A percentile compares a stretch with the other conserved stretches of the same genome.
Evolutionary conservation across 2,329 filamentous ascomycete genomes (phyloP).

Genomic region (Ophiosphaerella herpotricha): DNA sequence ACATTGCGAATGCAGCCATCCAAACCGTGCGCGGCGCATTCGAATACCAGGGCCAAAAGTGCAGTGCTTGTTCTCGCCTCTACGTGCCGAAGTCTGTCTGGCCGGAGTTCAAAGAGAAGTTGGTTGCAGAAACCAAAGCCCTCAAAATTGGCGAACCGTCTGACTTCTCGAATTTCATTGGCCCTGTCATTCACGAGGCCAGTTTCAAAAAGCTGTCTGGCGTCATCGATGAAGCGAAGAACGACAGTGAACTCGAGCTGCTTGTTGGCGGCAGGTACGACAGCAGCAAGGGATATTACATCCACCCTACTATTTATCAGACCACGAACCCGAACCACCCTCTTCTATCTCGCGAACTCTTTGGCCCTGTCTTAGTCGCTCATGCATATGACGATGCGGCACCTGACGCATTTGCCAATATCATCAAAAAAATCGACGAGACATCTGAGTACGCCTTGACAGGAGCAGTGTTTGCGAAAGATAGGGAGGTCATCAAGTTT

Average conservation of each 20-base stretch:
- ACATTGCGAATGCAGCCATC: constrained; percentile 76
- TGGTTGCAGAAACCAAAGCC: constrained; percentile 70
- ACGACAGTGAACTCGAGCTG: constrained; percentile 72
- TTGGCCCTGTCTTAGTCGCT: constrained; percentile 75
- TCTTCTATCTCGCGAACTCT: constrained; percentile 78
- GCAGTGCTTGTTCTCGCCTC: constrained; percentile 78
- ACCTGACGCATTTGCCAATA: constrained; percentile 61
- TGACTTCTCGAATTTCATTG: constrained; percentile 78
- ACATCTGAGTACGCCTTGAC: constrained; percentile 80
- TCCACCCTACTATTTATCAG: constrained; percentile 81
- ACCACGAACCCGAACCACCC: constrained; percentile 75
- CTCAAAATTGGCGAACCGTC: constrained; percentile 73
- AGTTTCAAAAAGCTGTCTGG: constrained; percentile 80
- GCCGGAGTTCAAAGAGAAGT: constrained; percentile 69
- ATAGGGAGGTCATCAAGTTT: constrained; percentile 66
- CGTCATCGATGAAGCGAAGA: constrained; percentile 80
- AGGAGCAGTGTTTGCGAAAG: constrained; percentile 73
- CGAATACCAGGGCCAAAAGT: constrained; percentile 91
- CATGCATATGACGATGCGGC: constrained; percentile 77
- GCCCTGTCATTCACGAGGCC: constrained; percentile 81
- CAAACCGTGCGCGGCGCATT: constrained; percentile 87
- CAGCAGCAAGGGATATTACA: constrained; percentile 77
- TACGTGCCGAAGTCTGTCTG: constrained; percentile 79
- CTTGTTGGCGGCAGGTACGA: constrained; percentile 79
- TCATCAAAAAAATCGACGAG: constrained; percentile 68